phyloP scores from a whole-genome alignment of 2,329 filamentous ascomycete genomes.

The Monascus ruber region DNA sequence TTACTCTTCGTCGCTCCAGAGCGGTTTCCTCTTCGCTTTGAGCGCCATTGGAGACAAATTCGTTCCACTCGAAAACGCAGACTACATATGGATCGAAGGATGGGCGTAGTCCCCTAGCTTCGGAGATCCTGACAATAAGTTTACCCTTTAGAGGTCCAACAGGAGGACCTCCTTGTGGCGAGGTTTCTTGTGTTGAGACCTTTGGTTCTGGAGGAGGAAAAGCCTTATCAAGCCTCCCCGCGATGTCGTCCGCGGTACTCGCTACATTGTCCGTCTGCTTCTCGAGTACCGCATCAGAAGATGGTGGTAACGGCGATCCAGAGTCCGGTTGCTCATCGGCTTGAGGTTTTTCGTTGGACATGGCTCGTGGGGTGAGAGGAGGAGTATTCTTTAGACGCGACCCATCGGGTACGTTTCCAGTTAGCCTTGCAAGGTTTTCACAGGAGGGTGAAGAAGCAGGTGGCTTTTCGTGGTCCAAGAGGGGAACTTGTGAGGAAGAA shows the following conservation, averaged over 20 bases:
- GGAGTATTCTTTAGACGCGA: slow-evolving; percentile 73
- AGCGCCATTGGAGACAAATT: slow-evolving; percentile 84
- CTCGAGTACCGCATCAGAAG: slow-evolving; percentile 6
- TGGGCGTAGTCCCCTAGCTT: slow-evolving; percentile 69
- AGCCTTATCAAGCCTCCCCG: slow-evolving; percentile 25
- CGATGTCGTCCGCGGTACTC: slow-evolving; percentile 23
- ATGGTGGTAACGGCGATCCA: slow-evolving; percentile 11
- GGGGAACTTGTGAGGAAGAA: slow-evolving; percentile 38
- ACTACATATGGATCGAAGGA: slow-evolving; percentile 90
- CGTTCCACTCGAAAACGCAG: slow-evolving; percentile 91
- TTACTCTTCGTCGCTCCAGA: slow-evolving; percentile 46
- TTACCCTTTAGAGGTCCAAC: slow-evolving; percentile 71
- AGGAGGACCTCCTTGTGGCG: slow-evolving; percentile 38
- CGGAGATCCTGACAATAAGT: slow-evolving; percentile 75
- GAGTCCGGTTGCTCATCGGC: slow-evolving; percentile 18
- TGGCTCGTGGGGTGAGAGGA: slow-evolving; percentile 76
- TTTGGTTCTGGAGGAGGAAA: slow-evolving; percentile 17
- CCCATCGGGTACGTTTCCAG: slow-evolving; percentile 55
- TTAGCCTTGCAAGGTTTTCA: slow-evolving; percentile 57
- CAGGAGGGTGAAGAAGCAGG: slow-evolving; percentile 28
- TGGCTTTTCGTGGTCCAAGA: slow-evolving; percentile 35
- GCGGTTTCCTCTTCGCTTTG: slow-evolving; percentile 51
- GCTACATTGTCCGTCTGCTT: slow-evolving; percentile 12
- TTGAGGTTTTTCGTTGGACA: slow-evolving; percentile 51
- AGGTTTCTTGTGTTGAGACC: slow-evolving; percentile 10